Conservation (phyloP, 192 early-diverging fungal species). For the Umbelopsis sp. region DNA sequence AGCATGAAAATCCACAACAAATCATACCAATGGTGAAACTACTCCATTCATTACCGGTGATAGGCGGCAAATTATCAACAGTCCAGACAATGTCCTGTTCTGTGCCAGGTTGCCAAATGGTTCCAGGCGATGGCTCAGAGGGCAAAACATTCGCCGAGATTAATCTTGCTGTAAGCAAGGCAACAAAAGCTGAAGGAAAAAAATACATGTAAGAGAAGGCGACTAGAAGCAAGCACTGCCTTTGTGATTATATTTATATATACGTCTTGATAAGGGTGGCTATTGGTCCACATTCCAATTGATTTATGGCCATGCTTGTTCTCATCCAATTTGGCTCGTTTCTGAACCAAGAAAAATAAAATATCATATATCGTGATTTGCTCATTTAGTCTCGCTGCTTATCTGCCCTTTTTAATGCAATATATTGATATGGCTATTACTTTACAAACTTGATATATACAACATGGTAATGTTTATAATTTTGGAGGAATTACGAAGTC, state of each 20-base stretch:
- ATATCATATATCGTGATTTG: too few species aligned
- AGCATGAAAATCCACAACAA: too few species aligned
- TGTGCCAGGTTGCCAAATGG: constrained; percentile 32
- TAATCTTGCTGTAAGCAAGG: not conserved
- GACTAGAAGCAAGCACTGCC: not conserved
- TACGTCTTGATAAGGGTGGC: not conserved
- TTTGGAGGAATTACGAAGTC: not conserved
- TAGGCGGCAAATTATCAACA: constrained; percentile 22
- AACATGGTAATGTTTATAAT: not conserved
- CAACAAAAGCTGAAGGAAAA: not conserved
- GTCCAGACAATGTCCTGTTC: constrained; percentile 36
- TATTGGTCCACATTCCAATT: not conserved
- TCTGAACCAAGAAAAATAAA: constrained; percentile 6
- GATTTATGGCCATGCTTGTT: too few species aligned
- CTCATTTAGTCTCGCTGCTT: not conserved
- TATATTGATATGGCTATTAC: not conserved
- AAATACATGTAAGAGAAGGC: not conserved
- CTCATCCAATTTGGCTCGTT: not conserved
- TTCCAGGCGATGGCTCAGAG: constrained; percentile 35
- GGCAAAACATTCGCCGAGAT: constrained; percentile 31
- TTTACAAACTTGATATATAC: constrained; percentile 5
- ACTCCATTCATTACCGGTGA: constrained; percentile 18
- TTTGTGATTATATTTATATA: too few species aligned
- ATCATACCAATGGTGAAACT: constrained; percentile 37
- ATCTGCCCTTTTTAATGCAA: constrained; percentile 4